A percentile compares a stretch with the other conserved stretches of the same genome.
Conservation (phyloP, 2,329 filamentous ascomycete species). For the Apiospora koreana region DNA sequence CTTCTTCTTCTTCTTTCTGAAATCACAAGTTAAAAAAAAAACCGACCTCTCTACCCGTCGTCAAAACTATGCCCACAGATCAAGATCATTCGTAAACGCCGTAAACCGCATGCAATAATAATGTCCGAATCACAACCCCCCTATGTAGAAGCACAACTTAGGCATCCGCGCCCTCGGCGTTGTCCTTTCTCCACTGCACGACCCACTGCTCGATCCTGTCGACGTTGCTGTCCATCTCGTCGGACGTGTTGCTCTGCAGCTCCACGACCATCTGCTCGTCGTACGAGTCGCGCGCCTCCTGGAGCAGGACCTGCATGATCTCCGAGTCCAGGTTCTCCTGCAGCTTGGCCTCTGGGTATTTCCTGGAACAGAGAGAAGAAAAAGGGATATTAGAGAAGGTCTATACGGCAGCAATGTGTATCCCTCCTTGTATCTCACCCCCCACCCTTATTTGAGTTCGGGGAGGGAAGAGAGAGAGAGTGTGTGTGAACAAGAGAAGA, state of each 20-base stretch:
- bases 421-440: too few relatives aligned
- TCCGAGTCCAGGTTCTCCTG: constrained; percentile 97
- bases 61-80: not conserved
- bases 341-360: constrained; percentile 83
- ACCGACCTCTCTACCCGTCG: constrained; percentile 22
- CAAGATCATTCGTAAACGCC: not conserved
- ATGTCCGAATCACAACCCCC: not conserved
- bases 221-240: constrained; percentile 87
- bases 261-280: constrained; percentile 88
- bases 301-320: constrained; percentile 92
- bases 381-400: not conserved
- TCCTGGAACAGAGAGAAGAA: constrained; percentile 53
- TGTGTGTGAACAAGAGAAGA: not conserved
- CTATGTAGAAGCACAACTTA: not conserved
- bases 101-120: not conserved
- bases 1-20: not conserved
- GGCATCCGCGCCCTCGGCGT: constrained; percentile 32
- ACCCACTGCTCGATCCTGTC: constrained; percentile 83
- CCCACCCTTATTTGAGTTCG: not conserved
- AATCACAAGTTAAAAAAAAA: constrained; percentile 17
- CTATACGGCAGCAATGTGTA: too few relatives aligned
- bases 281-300: constrained; percentile 87
- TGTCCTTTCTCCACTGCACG: constrained; percentile 76
- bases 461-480: not conserved
- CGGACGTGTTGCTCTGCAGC: constrained; percentile 75